Evolutionary conservation across 441 rosid genomes (phyloP), one percentile per base, ranked within the genome.

Genomic region (Brassica hybrid): DNA sequence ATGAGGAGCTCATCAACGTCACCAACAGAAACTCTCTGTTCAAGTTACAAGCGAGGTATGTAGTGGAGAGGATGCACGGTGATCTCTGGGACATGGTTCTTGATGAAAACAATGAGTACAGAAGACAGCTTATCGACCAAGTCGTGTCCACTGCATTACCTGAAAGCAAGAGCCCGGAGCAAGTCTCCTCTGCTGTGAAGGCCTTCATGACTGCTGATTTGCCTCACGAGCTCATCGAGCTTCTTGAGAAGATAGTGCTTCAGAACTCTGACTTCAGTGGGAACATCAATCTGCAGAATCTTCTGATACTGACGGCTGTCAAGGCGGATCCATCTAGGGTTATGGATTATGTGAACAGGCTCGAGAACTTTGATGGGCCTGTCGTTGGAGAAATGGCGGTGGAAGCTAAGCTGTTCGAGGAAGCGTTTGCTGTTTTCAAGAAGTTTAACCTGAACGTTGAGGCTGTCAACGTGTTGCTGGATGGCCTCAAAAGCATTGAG

Each of bases 241-340:
- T 97, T 80, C 97, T 97, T 72, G 99, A 97, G 79, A 97, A 93
- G 88, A 97, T 97, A 64, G 99, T 97, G 88, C 99, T 97, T 67
- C 99, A 97, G 79, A 97, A 97, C 71, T 97, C 99, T 80, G 99
- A 99, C 38, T 97, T 97, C 86, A 94, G 98, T 86, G 99, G 99
- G 59, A 97, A 97, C 82, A 86, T 90, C 75, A 97, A 94, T 83
- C 87, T 97, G 73, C 99, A 97, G 71, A 97, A 97, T 87, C 91
- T 97, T 50, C 98, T 97, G 64, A 94, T 97, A 80, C 83, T 94
- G 85, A 97, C 99, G 10, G 99, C 99, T 54, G 95, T 97, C 52
- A 97, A 93, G 83, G 99, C 99, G 12, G 99, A 97, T 83, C 89
- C 99, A 23, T 87, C 97, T 34, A 89, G 99, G 84, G 99, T 97